A percentile compares a stretch with the other conserved stretches of the same genome.
These are phyloP conservation scores for Toxoplasma gondii DNA, from an alignment of 169 alveolate species.

Conservation along the genomic window DNA sequence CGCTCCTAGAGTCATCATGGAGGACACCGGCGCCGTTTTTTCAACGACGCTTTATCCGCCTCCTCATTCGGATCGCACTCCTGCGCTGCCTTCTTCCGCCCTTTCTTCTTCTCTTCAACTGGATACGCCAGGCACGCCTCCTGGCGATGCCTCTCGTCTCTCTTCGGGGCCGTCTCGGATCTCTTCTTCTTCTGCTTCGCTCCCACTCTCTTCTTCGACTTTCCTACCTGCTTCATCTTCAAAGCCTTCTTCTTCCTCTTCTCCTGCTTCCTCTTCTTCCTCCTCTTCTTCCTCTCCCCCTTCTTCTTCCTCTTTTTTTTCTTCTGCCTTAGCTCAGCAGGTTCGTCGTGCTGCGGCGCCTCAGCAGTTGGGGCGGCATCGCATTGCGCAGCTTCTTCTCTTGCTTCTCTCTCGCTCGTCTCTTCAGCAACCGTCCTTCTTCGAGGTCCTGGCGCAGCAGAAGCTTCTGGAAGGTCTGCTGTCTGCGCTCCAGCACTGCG, in stretches of 20 bases:
- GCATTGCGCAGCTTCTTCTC: neutral
- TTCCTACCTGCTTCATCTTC: neutral
- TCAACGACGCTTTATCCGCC: constrained; percentile 33
- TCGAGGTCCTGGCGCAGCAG: constrained; percentile 68
- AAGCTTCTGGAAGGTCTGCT: constrained; percentile 53
- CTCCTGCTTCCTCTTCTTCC: too few relatives aligned
- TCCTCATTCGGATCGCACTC: neutral
- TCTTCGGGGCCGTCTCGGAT: neutral
- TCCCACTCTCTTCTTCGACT: neutral
- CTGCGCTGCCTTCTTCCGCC: neutral
- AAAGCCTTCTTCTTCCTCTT: too few relatives aligned
- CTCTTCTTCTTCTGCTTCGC: neutral
- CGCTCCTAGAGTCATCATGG: neutral
- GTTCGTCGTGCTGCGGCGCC: neutral
- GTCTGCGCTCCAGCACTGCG: constrained; percentile 56
- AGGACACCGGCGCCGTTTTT: neutral
- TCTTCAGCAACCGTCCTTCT: constrained; percentile 64
- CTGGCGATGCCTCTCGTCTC: neutral
- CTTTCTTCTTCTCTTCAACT: neutral
- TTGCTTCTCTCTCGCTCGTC: neutral
- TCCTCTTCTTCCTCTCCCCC: neutral
- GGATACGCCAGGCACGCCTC: neutral
- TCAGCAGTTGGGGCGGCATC: neutral
- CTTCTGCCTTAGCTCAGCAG: neutral
- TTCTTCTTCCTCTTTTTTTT: neutral